These are phyloP conservation scores for Colletotrichum musicola DNA, from an alignment of 2,329 filamentous ascomycete species.

Conservation along the genomic window DNA sequence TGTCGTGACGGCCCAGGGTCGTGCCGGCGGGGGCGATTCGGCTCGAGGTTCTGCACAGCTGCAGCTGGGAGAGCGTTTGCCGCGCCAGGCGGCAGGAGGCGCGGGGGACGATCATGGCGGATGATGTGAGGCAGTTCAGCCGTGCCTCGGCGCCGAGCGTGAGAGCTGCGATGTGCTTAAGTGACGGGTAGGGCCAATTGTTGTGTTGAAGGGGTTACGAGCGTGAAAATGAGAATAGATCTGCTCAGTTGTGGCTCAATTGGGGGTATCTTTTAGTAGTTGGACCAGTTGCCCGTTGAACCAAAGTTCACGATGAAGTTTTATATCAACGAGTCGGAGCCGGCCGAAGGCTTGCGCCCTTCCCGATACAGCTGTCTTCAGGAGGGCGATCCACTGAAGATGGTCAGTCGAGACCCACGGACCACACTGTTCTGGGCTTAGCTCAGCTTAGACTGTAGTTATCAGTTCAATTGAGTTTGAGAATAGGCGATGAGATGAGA, in stretches of 20 bases:
- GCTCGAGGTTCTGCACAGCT: conserved; percentile 10
- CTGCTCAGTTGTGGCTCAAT: neutral
- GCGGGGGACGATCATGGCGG: conserved; percentile 31
- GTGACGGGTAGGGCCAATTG: neutral
- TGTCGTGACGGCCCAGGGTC: conserved; percentile 1
- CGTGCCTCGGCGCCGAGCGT: conserved; percentile 8
- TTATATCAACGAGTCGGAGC: conserved; percentile 3
- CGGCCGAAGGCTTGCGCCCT: conserved; percentile 22
- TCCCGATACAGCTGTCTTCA: neutral
- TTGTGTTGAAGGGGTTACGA: neutral
- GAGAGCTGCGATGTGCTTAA: neutral
- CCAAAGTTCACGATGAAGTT: conserved; percentile 3
- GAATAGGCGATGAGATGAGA: neutral
- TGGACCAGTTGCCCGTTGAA: neutral
- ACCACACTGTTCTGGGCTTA: conserved; percentile 18
- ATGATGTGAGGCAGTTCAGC: neutral
- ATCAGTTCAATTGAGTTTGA: neutral
- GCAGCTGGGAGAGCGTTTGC: conserved; percentile 24
- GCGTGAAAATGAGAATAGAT: neutral
- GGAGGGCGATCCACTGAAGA: conserved; percentile 9
- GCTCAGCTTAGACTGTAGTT: neutral
- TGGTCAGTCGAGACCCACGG: neutral
- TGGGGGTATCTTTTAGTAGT: neutral
- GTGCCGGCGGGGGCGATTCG: neutral
- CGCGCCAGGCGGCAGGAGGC: conserved; percentile 33